phyloP scores from a whole-genome alignment of 345 rosid species.

The Stellera chamaejasme region DNA sequence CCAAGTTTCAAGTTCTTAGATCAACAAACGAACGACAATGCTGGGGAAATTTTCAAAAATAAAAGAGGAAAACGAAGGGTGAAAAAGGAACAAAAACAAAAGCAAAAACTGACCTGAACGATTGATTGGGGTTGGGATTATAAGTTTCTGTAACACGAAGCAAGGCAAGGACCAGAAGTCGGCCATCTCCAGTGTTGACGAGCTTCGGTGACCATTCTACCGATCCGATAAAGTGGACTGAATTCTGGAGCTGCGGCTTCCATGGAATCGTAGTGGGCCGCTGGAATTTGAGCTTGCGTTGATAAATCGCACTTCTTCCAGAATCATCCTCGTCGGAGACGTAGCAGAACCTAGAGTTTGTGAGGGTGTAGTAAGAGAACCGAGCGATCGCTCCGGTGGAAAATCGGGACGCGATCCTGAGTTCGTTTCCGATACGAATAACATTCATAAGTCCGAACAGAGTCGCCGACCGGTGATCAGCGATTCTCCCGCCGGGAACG shows the following conservation, averaged over 20 bases:
- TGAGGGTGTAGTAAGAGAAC: slow-evolving; percentile 14
- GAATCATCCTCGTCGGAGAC: slow-evolving; percentile 27
- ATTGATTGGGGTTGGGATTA: slow-evolving; percentile 11
- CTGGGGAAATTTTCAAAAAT: background rate
- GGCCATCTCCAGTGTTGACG: slow-evolving; percentile 3
- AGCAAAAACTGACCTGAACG: slow-evolving; percentile 33
- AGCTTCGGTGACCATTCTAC: slow-evolving; percentile 27
- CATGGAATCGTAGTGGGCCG: slow-evolving; percentile 39
- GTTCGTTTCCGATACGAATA: slow-evolving; percentile 16
- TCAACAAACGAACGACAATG: background rate
- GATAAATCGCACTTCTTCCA: slow-evolving; percentile 33
- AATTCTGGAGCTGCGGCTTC: slow-evolving; percentile 28
- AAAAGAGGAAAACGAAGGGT: too few relatives aligned
- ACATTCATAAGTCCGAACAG: slow-evolving; percentile 31
- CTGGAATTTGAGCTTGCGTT: slow-evolving; percentile 41
- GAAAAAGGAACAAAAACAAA: background rate
- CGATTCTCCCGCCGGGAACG: too few relatives aligned
- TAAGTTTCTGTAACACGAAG: slow-evolving; percentile 31
- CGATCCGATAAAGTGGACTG: slow-evolving; percentile 48
- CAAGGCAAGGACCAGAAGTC: slow-evolving; percentile 32
- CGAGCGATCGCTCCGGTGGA: slow-evolving; percentile 14
- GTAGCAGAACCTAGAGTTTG: slow-evolving; percentile 11
- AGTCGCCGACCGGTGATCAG: background rate
- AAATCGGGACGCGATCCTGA: slow-evolving; percentile 20
- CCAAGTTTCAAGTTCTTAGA: too few relatives aligned